Percentiles rank a stretch among this genome's conserved stretches.
Evolutionary conservation across 2,329 filamentous ascomycete genomes (phyloP).

Genomic region (Meredithiella fracta): DNA sequence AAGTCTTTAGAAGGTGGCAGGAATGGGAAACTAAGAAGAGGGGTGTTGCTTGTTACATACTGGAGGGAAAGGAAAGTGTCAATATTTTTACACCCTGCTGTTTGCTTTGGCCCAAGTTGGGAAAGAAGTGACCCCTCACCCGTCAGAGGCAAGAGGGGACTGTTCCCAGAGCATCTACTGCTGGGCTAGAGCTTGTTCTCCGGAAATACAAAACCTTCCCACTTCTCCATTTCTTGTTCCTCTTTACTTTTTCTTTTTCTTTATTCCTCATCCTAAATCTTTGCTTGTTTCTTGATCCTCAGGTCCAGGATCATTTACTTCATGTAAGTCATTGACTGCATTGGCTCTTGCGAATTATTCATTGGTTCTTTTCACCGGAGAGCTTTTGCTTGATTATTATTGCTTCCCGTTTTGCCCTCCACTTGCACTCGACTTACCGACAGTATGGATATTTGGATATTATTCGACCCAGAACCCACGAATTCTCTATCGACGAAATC

Average conservation of each 20-base stretch:
- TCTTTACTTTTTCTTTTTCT: constrained; percentile 14
- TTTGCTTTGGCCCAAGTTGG: constrained; percentile 1
- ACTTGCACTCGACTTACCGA: no score
- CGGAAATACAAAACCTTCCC: constrained; percentile 14
- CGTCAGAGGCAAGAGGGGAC: neutral
- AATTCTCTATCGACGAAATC: no score
- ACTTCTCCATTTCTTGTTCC: constrained; percentile 11
- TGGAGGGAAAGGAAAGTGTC: neutral
- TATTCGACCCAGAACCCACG: neutral
- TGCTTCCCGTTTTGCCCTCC: neutral
- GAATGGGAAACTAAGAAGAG: constrained; percentile 1
- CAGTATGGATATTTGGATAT: neutral
- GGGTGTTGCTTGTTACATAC: constrained; percentile 8
- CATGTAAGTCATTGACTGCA: constrained; percentile 11
- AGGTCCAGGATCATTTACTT: constrained; percentile 14
- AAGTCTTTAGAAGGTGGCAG: neutral
- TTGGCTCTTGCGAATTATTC: neutral
- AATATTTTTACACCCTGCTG: constrained; percentile 9
- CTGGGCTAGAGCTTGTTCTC: constrained; percentile 4
- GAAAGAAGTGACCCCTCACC: neutral
- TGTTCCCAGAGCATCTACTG: constrained; percentile 8
- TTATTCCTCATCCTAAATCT: constrained; percentile 14
- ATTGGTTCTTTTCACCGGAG: neutral
- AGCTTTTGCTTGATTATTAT: neutral
- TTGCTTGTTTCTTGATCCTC: constrained; percentile 13